phyloP scores from a whole-genome alignment of 2,329 filamentous ascomycete genomes.

The Orbilia blumenaviensis region DNA sequence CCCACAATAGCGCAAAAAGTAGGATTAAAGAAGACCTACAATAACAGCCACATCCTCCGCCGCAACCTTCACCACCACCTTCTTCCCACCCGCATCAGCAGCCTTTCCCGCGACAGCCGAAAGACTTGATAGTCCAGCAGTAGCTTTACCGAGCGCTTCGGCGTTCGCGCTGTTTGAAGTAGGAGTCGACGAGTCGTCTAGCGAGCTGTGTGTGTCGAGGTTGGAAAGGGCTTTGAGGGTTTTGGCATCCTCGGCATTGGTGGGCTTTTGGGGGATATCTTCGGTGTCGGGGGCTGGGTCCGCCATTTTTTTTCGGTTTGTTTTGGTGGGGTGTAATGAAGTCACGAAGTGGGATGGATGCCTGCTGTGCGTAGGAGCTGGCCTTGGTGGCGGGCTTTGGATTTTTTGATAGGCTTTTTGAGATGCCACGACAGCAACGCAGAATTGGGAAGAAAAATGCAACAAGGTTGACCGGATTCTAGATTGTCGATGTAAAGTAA shows the following conservation, averaged over 20 bases:
- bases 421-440: slow-evolving; percentile 4
- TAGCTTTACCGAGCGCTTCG: slow-evolving; percentile 61
- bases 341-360: neutral
- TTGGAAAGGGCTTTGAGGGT: slow-evolving; percentile 55
- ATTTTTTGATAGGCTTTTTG: neutral
- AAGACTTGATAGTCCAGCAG: slow-evolving; percentile 62
- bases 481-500: too few species aligned
- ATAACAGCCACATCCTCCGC: slow-evolving; percentile 74
- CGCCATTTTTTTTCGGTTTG: slow-evolving; percentile 29
- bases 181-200: slow-evolving; percentile 39
- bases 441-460: neutral
- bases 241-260: slow-evolving; percentile 56
- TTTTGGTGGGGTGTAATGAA: neutral
- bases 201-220: slow-evolving; percentile 46
- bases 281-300: slow-evolving; percentile 41
- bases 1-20: neutral
- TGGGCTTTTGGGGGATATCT: slow-evolving; percentile 52
- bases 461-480: too few species aligned
- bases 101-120: slow-evolving; percentile 59
- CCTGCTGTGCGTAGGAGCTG: neutral
- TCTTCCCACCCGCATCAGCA: slow-evolving; percentile 37
- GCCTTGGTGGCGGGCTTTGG: neutral
- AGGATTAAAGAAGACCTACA: slow-evolving; percentile 62
- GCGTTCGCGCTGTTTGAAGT: slow-evolving; percentile 60
- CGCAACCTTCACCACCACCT: slow-evolving; percentile 73